These are phyloP conservation scores for Ogataea henricii DNA, from an alignment of 805 yeast genomes.

Conservation along the genomic window DNA sequence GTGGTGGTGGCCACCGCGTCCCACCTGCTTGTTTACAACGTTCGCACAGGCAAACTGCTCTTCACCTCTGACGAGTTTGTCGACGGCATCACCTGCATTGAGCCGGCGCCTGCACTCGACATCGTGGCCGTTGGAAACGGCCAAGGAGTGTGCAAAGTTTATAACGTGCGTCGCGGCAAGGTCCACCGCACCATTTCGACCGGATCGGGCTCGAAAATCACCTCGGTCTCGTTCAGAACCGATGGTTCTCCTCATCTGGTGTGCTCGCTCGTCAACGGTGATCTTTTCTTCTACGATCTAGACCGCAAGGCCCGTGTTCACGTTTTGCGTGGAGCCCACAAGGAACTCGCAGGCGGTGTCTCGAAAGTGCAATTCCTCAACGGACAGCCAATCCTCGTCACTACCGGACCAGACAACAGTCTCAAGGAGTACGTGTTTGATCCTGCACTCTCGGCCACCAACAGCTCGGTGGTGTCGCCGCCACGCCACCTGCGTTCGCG, in stretches of 20 bases:
- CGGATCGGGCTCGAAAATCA: conserved; percentile 43
- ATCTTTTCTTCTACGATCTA: conserved; percentile 81
- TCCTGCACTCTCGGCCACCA: conserved; percentile 73
- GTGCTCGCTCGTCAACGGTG: conserved; percentile 78
- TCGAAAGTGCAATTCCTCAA: conserved; percentile 72
- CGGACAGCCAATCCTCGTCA: conserved; percentile 89
- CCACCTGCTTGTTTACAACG: conserved; percentile 63
- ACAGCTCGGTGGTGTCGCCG: conserved; percentile 70
- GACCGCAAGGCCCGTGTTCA: conserved; percentile 74
- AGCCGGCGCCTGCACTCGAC: conserved; percentile 86
- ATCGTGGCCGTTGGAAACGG: conserved; percentile 75
- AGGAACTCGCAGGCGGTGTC: conserved; percentile 75
- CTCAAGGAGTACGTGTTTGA: conserved; percentile 92
- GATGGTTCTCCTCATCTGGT: conserved; percentile 87
- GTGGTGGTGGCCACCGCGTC: conserved; percentile 77
- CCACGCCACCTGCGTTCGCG: conserved; percentile 91
- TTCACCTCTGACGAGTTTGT: conserved; percentile 51
- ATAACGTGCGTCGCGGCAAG: conserved; percentile 67
- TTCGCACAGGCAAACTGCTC: conserved; percentile 73
- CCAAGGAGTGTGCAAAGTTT: conserved; percentile 64
- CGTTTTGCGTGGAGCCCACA: conserved; percentile 69
- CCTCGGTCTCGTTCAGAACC: conserved; percentile 81
- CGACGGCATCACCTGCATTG: conserved; percentile 66
- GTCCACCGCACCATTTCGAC: conserved; percentile 53
- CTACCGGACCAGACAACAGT: conserved; percentile 89